Evolutionary conservation across 2,329 filamentous ascomycete genomes (phyloP).

Genomic region (Neofusicoccum laricinum): DNA sequence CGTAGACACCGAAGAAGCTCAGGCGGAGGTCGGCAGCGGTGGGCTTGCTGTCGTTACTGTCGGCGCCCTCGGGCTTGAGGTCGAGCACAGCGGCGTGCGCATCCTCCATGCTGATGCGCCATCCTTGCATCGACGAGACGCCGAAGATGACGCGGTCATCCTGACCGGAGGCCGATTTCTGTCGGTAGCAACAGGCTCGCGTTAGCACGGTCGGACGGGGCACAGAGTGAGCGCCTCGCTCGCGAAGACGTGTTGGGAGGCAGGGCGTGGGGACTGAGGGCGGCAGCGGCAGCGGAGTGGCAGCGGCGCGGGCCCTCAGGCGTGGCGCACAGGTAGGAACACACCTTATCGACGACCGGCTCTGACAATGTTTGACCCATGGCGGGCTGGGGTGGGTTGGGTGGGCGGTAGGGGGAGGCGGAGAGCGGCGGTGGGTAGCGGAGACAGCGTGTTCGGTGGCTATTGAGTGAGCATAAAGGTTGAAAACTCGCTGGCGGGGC

Average conservation of each 20-base stretch:
- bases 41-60: conserved; percentile 50
- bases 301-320: conserved; percentile 19
- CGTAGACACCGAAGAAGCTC: conserved; percentile 97
- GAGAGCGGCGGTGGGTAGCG: conserved; percentile 16
- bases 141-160: conserved; percentile 93
- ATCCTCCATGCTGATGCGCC: conserved; percentile 99
- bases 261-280: not conserved
- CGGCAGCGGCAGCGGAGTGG: conserved; percentile 17
- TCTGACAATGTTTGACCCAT: conserved; percentile 99
- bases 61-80: conserved; percentile 62
- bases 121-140: conserved; percentile 98
- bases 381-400: not conserved
- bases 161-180: conserved; percentile 86
- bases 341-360: conserved; percentile 97
- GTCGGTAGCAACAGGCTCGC: conserved; percentile 14
- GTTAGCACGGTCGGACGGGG: conserved; percentile 5
- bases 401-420: not conserved
- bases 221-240: not conserved
- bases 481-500: conserved; percentile 18
- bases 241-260: not conserved
- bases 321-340: conserved; percentile 29
- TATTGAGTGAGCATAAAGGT: conserved; percentile 17
- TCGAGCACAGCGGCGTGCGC: conserved; percentile 88
- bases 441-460: conserved; percentile 13
- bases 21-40: conserved; percentile 69